Evolutionary conservation across 345 rosid species (phyloP).

Genomic region (Carallia pectinifolia): DNA sequence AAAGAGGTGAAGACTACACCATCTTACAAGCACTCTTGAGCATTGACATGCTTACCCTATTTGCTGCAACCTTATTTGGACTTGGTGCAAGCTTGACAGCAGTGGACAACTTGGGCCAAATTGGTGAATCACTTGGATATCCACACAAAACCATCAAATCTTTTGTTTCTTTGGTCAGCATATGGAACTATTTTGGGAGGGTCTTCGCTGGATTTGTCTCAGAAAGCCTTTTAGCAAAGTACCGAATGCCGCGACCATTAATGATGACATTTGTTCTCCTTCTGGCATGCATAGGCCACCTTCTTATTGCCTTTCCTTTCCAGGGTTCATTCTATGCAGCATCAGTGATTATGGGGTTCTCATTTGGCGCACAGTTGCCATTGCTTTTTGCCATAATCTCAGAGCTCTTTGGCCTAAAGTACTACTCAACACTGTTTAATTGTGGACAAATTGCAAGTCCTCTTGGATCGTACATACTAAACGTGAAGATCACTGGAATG

Average conservation of each 20-base stretch:
- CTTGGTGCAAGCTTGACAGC: conserved; percentile 81
- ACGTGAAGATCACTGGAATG: conserved; percentile 64
- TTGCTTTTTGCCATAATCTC: conserved; percentile 73
- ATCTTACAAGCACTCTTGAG: conserved; percentile 77
- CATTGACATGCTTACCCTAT: conserved; percentile 64
- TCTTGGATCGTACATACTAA: conserved; percentile 74
- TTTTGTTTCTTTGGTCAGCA: conserved; percentile 79
- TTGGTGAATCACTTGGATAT: conserved; percentile 85
- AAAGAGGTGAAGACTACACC: conserved; percentile 88
- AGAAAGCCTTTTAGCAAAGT: conserved; percentile 49
- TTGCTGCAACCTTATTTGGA: conserved; percentile 65
- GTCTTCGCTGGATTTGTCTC: conserved; percentile 84
- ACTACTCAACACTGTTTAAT: conserved; percentile 87
- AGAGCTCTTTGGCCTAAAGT: conserved; percentile 83
- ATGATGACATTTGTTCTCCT: conserved; percentile 72
- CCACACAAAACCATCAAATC: conserved; percentile 53
- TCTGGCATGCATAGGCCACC: conserved; percentile 54
- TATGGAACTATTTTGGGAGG: conserved; percentile 87
- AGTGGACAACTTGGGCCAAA: conserved; percentile 82
- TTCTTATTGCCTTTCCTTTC: conserved; percentile 68
- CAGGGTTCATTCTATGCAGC: conserved; percentile 69
- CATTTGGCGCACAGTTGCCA: conserved; percentile 78
- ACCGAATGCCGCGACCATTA: conserved; percentile 69
- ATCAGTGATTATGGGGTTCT: conserved; percentile 69
- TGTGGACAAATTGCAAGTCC: conserved; percentile 85